Percentiles rank a stretch among this genome's conserved stretches.
Conservation (phyloP, 2,329 filamentous ascomycete genomes). For the Sclerotinia sclerotiorum region DNA sequence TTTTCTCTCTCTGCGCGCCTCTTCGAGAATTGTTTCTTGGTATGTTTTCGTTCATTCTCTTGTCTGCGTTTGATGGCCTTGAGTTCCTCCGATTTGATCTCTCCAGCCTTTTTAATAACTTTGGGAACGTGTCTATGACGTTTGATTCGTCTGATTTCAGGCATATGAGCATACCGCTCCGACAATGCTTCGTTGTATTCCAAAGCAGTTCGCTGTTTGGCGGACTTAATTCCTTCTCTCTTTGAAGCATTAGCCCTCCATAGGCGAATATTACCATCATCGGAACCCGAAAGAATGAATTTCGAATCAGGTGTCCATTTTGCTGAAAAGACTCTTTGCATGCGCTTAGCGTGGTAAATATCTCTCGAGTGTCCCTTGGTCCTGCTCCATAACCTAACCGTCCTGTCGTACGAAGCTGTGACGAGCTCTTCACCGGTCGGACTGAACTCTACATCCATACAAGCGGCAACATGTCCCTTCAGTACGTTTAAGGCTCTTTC, state of each 20-base stretch:
- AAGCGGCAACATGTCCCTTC: constrained; percentile 84
- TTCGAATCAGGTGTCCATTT: constrained; percentile 86
- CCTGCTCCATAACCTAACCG: constrained; percentile 80
- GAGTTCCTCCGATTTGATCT: constrained; percentile 91
- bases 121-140: constrained; percentile 89
- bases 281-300: constrained; percentile 86
- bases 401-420: constrained; percentile 84
- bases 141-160: constrained; percentile 86
- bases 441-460: constrained; percentile 95
- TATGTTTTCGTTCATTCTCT: constrained; percentile 92
- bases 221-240: constrained; percentile 80
- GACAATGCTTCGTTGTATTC: constrained; percentile 89
- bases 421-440: constrained; percentile 94
- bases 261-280: constrained; percentile 87
- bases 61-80: constrained; percentile 84
- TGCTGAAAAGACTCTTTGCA: constrained; percentile 89
- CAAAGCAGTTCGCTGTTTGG: constrained; percentile 79
- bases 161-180: constrained; percentile 89
- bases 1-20: constrained; percentile 84
- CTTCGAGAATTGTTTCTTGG: constrained; percentile 75
- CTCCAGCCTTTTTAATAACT: constrained; percentile 89
- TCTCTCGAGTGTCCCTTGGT: constrained; percentile 82
- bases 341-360: constrained; percentile 95
- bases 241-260: constrained; percentile 88
- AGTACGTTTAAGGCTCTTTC: constrained; percentile 84